Conservation (phyloP, 352 stramenopile genomes). For the Globisporangium irregulare region DNA sequence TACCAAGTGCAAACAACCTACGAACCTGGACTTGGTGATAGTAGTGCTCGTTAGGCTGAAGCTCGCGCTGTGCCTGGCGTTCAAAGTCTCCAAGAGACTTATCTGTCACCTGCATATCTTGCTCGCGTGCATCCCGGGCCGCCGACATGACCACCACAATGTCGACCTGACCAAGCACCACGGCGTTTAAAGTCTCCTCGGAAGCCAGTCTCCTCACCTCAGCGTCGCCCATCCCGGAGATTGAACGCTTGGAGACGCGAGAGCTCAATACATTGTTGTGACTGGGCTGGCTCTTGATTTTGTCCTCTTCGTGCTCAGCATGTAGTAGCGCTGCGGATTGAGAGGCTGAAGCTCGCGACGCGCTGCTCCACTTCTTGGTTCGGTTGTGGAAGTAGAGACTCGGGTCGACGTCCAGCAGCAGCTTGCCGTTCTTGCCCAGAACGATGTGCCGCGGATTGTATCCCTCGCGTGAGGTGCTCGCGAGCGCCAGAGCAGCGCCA, state of each 20-base stretch:
- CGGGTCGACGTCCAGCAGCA: constrained; percentile 26
- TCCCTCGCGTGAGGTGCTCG: neutral
- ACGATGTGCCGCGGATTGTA: constrained; percentile 34
- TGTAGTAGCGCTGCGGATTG: neutral
- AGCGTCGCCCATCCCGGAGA: neutral
- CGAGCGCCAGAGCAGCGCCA: neutral
- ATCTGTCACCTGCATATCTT: no score
- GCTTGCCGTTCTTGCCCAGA: constrained; percentile 31
- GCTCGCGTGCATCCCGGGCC: no score
- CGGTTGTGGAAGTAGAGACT: constrained; percentile 25
- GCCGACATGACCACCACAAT: no score
- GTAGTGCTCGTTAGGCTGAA: no score
- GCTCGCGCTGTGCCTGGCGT: no score
- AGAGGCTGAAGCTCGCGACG: neutral
- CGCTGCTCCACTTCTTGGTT: constrained; percentile 9
- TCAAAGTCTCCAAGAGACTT: no score
- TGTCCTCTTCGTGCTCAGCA: neutral
- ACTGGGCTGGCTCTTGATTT: no score
- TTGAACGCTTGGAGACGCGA: neutral
- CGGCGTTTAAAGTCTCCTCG: no score
- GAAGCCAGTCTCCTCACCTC: neutral
- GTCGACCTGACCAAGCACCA: no score
- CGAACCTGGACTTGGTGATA: no score
- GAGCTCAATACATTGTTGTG: no score
- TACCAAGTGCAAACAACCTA: no score